Percentiles rank a stretch among this genome's conserved stretches.
phyloP scores from a whole-genome alignment of 805 yeast genomes.

The Ogataea parapolymorpha region DNA sequence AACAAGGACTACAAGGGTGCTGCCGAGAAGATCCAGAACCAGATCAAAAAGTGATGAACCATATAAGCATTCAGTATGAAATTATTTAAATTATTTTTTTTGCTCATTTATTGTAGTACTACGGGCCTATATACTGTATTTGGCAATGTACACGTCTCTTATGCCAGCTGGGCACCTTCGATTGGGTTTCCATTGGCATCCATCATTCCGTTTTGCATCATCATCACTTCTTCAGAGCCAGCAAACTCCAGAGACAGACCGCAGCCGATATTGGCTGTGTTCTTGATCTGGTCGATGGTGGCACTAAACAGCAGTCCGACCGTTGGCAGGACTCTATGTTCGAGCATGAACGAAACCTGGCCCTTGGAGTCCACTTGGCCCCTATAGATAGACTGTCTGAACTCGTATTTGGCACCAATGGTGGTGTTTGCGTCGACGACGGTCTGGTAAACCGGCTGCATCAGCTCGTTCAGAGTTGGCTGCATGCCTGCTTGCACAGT shows the following conservation, averaged over 20 bases:
- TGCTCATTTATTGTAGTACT: slow-evolving; percentile 1
- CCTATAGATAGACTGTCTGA: slow-evolving; percentile 92
- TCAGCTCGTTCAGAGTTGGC: slow-evolving; percentile 69
- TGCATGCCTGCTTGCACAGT: slow-evolving; percentile 77
- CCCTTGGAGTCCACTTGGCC: slow-evolving; percentile 92
- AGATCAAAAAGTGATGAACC: slow-evolving; percentile 41
- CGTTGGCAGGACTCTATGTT: slow-evolving; percentile 90
- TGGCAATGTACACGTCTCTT: slow-evolving; percentile 1
- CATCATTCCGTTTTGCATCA: slow-evolving; percentile 84
- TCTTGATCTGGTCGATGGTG: slow-evolving; percentile 84
- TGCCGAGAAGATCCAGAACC: slow-evolving; percentile 66
- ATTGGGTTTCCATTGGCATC: slow-evolving; percentile 85
- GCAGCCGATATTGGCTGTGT: slow-evolving; percentile 79
- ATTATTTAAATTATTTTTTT: not conserved
- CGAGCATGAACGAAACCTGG: slow-evolving; percentile 85
- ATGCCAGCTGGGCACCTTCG: slow-evolving; percentile 55
- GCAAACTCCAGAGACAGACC: slow-evolving; percentile 96
- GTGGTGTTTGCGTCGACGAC: slow-evolving; percentile 89
- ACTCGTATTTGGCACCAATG: slow-evolving; percentile 95
- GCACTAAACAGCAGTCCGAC: slow-evolving; percentile 82
- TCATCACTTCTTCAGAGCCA: slow-evolving; percentile 87
- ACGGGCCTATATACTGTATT: slow-evolving; percentile 27
- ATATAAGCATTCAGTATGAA: slow-evolving; percentile 22
- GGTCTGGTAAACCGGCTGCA: slow-evolving; percentile 76
- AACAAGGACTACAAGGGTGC: slow-evolving; percentile 69